A percentile compares a stretch with the other conserved stretches of the same genome.
These are phyloP conservation scores for Colletotrichum eremochloae DNA, from an alignment of 2,329 filamentous ascomycete species.

Conservation along the genomic window DNA sequence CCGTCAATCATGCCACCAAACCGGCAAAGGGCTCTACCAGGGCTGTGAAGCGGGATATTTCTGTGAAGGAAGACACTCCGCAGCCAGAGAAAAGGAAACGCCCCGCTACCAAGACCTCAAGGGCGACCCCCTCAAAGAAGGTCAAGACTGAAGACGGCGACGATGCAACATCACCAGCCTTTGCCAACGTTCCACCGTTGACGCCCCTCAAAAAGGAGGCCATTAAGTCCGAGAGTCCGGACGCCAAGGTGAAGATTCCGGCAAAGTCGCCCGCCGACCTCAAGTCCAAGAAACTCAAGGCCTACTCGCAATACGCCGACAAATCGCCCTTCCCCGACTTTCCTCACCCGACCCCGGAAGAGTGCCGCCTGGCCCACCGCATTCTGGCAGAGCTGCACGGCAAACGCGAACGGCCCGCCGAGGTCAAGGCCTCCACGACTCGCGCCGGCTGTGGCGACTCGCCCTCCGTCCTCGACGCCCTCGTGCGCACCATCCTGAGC, in stretches of 20 bases:
- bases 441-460: constrained; percentile 73
- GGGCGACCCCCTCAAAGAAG: constrained; percentile 29
- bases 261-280: constrained; percentile 46
- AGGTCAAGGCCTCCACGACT: constrained; percentile 71
- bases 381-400: constrained; percentile 77
- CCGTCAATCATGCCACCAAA: neutral
- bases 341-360: constrained; percentile 72
- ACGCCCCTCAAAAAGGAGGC: constrained; percentile 35
- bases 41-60: neutral
- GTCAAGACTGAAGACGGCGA: constrained; percentile 41
- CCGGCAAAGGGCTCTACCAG: neutral
- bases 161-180: neutral
- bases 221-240: constrained; percentile 33
- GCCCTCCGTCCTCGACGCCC: constrained; percentile 64
- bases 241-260: constrained; percentile 1
- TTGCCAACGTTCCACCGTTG: constrained; percentile 16
- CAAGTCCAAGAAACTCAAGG: constrained; percentile 59
- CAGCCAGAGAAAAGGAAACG: constrained; percentile 37
- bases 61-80: neutral
- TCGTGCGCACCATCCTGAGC: constrained; percentile 66
- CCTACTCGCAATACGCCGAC: constrained; percentile 55
- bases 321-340: constrained; percentile 77
- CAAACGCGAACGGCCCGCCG: constrained; percentile 70
- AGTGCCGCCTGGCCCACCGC: constrained; percentile 76
- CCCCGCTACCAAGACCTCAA: constrained; percentile 13